phyloP scores from a whole-genome alignment of 179 eudicot genomes.

The Spinacia oleracea region DNA sequence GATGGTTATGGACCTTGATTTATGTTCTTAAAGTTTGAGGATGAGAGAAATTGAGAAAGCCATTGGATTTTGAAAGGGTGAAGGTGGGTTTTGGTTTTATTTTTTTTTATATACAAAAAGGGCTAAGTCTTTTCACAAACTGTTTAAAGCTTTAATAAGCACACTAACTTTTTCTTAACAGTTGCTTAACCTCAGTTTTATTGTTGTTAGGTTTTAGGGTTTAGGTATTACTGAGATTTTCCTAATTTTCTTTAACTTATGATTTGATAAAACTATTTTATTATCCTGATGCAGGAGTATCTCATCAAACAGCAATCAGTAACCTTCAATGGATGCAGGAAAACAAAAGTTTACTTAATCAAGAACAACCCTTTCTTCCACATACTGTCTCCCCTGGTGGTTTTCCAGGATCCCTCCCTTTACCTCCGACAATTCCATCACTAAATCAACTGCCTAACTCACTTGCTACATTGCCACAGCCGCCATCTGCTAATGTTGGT shows the following conservation, averaged over 20 bases:
- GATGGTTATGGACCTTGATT: too few species aligned
- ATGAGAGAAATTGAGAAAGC: too few species aligned
- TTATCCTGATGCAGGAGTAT: constrained; percentile 44
- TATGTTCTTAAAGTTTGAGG: too few species aligned
- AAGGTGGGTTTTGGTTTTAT: too few species aligned
- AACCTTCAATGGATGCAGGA: constrained; percentile 64
- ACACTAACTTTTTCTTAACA: too few species aligned
- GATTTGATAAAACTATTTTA: not conserved
- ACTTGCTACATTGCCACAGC: constrained; percentile 36
- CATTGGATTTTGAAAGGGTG: too few species aligned
- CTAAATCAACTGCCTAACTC: constrained; percentile 46
- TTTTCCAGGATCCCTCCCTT: constrained; percentile 52
- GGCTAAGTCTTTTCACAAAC: too few species aligned
- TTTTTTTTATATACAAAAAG: too few species aligned
- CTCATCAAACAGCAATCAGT: constrained; percentile 45
- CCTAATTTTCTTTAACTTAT: not conserved
- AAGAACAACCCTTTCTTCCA: constrained; percentile 56
- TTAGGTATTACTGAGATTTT: too few species aligned
- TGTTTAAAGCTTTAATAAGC: too few species aligned
- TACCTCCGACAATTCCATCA: constrained; percentile 43
- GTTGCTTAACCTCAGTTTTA: too few species aligned
- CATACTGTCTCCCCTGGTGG: constrained; percentile 41
- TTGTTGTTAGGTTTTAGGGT: too few species aligned
- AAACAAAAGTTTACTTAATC: constrained; percentile 43
- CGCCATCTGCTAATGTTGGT: constrained; percentile 37